These are phyloP conservation scores for Scheffersomyces lignosus DNA, from an alignment of 805 yeast genomes.

Conservation along the genomic window DNA sequence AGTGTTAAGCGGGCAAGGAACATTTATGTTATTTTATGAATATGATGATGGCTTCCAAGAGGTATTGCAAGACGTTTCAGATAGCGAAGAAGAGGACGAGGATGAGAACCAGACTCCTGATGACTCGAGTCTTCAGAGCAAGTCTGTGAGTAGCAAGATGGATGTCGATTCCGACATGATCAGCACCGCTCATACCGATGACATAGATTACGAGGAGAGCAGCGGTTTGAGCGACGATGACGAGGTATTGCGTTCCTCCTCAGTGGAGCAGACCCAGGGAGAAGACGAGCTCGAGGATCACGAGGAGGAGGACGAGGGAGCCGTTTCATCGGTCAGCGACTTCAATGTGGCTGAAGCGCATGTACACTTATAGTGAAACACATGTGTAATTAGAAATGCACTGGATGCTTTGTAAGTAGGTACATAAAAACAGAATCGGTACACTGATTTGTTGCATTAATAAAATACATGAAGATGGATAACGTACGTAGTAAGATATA, in stretches of 20 bases:
- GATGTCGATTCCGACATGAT: background rate
- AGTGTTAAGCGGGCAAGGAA: constrained; percentile 80
- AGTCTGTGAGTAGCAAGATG: background rate
- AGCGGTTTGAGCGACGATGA: background rate
- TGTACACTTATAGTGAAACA: background rate
- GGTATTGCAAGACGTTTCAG: constrained; percentile 6
- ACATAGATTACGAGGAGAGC: constrained; percentile 1
- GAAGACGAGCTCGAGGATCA: too few relatives aligned
- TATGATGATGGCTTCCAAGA: constrained; percentile 28
- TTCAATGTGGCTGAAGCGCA: background rate
- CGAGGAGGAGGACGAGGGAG: too few relatives aligned
- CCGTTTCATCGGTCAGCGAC: too few relatives aligned
- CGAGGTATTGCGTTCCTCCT: too few relatives aligned
- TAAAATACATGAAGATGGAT: too few relatives aligned
- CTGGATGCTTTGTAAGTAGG: too few relatives aligned
- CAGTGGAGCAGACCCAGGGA: too few relatives aligned
- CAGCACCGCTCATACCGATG: background rate
- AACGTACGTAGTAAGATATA: too few relatives aligned
- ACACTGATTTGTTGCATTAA: too few relatives aligned
- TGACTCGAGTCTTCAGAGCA: background rate
- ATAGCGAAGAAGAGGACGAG: constrained; percentile 10
- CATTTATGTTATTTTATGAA: constrained; percentile 91
- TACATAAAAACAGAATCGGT: too few relatives aligned
- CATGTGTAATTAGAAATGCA: background rate
- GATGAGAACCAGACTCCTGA: constrained; percentile 4